Base-by-base conservation (phyloP, 106 monocot genomes). In the Dendrobium chrysotoxum region DNA sequence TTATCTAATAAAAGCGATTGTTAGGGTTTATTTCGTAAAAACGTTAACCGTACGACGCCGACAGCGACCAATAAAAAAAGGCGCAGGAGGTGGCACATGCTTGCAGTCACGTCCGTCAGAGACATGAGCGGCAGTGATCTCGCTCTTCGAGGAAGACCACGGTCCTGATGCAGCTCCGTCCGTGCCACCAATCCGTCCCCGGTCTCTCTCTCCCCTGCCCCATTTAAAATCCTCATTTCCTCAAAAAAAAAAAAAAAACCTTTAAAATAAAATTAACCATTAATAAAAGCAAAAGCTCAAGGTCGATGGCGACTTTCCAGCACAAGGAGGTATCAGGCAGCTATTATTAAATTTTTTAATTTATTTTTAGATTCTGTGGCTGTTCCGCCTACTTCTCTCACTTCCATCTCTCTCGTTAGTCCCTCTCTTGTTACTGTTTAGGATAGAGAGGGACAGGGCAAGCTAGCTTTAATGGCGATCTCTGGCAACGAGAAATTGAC, bases 381-480 rank as follows among this genome's bases (percentile, higher is more conserved):
- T 35, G 35, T 35, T 35, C 35, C 71, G 11, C 13, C 38, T 35
- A 31, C 35, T 71, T 35, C 71, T 71, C 71, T 3, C 38, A 15
- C 71, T 65, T 0, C 65, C 65, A 35, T 35, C 0, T 35, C 35
- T 35, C 35, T 65, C 0, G 23, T n/a, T 23, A 28, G 7, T 31
- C 38, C 31, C 31, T 31, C 17, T 11, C 28, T 17, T 30, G 4
- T 31, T n/a, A 21, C 15, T 35, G 28, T 71, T 13, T 3, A 12
- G 71, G 28, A 71, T 28, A 71, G 71, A 71, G 39, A 72, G 72
- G 15, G 72, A 39, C 38, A 5, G 39, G 4, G 72, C 39, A 26
- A 12, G 39, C 38, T 3, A 8, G 13, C 84, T 61, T 30, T 53
- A 53, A 88, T 88, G 92, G 86, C 86, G 90, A 83, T 86, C 83